These are phyloP conservation scores for Backusella tuberculispora DNA, from an alignment of 192 early-diverging fungal species.

Conservation along the genomic window DNA sequence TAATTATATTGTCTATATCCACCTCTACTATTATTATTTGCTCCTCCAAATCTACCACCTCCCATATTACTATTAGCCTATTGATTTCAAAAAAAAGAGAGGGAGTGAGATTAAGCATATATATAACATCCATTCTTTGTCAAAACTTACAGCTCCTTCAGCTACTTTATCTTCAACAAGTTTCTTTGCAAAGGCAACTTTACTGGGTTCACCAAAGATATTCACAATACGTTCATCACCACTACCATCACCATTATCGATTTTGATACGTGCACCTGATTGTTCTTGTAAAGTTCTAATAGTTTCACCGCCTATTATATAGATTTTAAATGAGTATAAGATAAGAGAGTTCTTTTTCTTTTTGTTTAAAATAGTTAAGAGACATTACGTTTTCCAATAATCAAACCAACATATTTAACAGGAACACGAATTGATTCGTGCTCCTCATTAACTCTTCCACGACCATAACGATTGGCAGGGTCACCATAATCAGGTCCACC, in stretches of 20 bases:
- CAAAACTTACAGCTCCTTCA: conserved; percentile 33
- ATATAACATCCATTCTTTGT: neutral
- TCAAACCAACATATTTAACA: conserved; percentile 56
- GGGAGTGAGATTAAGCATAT: neutral
- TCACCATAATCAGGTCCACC: neutral
- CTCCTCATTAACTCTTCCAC: conserved; percentile 22
- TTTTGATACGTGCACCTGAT: conserved; percentile 64
- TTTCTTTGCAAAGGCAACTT: conserved; percentile 52
- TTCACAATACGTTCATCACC: conserved; percentile 52
- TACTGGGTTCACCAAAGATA: conserved; percentile 48
- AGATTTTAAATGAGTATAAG: conserved; percentile 34
- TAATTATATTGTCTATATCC: conserved; percentile 24
- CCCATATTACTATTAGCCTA: neutral
- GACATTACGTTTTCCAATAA: conserved; percentile 51
- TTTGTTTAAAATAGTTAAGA: neutral
- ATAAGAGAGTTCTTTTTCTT: neutral
- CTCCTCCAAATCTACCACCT: conserved; percentile 25
- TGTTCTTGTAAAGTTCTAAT: conserved; percentile 61
- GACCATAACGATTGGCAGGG: conserved; percentile 22
- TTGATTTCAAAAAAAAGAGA: no score
- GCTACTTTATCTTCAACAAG: conserved; percentile 55
- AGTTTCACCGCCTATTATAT: conserved; percentile 62
- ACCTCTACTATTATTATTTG: conserved; percentile 13
- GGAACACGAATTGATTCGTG: conserved; percentile 64
- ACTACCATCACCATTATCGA: conserved; percentile 47